Conservation (phyloP, 2,329 filamentous ascomycete species). For the Davidsoniella neocaledoniae region DNA sequence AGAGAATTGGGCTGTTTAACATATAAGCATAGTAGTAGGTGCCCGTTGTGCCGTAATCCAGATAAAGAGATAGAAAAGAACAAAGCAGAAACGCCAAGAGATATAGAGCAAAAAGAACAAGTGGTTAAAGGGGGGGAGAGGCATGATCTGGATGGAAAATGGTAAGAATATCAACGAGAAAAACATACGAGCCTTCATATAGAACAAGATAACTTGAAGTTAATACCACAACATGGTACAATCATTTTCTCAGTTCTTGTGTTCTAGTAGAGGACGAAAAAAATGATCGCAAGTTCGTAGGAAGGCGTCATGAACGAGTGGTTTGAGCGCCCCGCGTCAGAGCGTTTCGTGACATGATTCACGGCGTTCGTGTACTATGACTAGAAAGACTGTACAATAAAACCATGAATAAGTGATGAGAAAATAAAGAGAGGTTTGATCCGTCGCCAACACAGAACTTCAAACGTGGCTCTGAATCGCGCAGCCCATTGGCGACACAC, state of each 20-base stretch:
- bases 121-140: background rate
- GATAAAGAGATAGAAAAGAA: background rate
- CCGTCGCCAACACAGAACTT: background rate
- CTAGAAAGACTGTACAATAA: background rate
- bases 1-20: background rate
- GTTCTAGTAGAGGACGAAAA: background rate
- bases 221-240: too few relatives aligned
- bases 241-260: too few relatives aligned
- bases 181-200: background rate
- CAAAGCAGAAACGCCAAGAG: background rate
- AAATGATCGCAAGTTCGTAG: background rate
- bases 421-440: background rate
- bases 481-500: constrained; percentile 12
- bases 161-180: background rate
- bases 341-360: too few relatives aligned
- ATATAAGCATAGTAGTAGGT: background rate
- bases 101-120: background rate
- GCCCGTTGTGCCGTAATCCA: constrained; percentile 7
- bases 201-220: too few relatives aligned
- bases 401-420: background rate
- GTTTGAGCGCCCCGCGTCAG: too few relatives aligned
- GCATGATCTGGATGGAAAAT: background rate
- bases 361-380: too few relatives aligned
- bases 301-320: too few relatives aligned
- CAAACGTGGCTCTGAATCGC: constrained; percentile 11